These are phyloP conservation scores for Garcia nutans DNA, from an alignment of 345 rosid genomes.

Conservation along the genomic window DNA sequence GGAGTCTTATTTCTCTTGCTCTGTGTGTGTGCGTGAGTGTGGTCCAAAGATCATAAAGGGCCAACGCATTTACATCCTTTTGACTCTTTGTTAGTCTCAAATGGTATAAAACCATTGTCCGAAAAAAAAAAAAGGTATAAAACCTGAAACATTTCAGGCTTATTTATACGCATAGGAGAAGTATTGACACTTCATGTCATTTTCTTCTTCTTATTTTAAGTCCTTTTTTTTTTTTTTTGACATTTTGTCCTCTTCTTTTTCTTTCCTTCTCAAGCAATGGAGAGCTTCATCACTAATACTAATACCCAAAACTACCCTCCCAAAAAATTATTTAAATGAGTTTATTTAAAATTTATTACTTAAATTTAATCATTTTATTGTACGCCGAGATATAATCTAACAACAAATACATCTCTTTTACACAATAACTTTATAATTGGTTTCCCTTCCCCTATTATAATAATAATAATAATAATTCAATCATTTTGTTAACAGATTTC, in stretches of 20 bases:
- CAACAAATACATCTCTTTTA: too few relatives aligned
- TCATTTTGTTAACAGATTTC: too few relatives aligned
- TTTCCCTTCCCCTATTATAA: too few relatives aligned
- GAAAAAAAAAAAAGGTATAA: too few relatives aligned
- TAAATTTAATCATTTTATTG: too few relatives aligned
- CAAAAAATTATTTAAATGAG: not conserved
- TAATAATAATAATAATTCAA: too few relatives aligned
- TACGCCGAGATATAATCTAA: too few relatives aligned
- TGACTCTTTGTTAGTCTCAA: not conserved
- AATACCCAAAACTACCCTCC: too few relatives aligned
- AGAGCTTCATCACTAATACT: not conserved
- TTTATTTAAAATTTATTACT: not conserved
- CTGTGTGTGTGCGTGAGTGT: not conserved
- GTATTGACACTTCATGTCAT: not conserved
- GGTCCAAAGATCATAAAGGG: slow-evolving; percentile 6
- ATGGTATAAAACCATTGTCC: not conserved
- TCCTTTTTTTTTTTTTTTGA: not conserved
- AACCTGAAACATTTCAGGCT: not conserved
- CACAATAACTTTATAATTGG: too few relatives aligned
- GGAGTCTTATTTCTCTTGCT: not conserved
- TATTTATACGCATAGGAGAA: too few relatives aligned
- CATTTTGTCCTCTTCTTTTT: not conserved
- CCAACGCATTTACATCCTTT: not conserved
- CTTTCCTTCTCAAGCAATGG: not conserved
- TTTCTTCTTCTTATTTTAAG: not conserved